These are phyloP conservation scores for Exophiala dermatitidis DNA, from an alignment of 2,329 filamentous ascomycete genomes.

Conservation along the genomic window DNA sequence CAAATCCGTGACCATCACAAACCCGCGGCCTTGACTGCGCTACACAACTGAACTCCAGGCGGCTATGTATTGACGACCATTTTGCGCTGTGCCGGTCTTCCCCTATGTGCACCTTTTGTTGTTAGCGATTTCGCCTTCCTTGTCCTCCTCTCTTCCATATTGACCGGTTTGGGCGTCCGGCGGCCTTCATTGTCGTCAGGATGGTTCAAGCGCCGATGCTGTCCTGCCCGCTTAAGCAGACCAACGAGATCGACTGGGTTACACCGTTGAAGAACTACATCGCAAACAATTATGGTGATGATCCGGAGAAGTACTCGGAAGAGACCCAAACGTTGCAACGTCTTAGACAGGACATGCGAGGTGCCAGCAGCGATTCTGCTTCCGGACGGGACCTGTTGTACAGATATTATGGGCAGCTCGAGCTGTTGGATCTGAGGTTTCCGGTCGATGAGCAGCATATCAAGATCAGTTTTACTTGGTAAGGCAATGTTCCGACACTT, in stretches of 20 bases:
- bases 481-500: conserved; percentile 24
- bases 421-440: conserved; percentile 87
- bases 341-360: conserved; percentile 94
- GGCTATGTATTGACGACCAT: background rate
- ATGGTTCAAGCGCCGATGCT: conserved; percentile 93
- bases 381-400: conserved; percentile 89
- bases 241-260: conserved; percentile 98
- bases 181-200: conserved; percentile 24
- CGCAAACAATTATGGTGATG: conserved; percentile 86
- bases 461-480: conserved; percentile 98
- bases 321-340: conserved; percentile 93
- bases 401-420: conserved; percentile 94
- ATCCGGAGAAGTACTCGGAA: conserved; percentile 89
- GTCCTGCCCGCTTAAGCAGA: conserved; percentile 82
- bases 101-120: background rate
- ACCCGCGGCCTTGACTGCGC: background rate
- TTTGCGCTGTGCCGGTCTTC: background rate
- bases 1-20: background rate
- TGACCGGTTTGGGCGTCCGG: background rate
- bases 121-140: background rate
- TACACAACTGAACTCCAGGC: background rate
- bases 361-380: conserved; percentile 92
- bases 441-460: conserved; percentile 98
- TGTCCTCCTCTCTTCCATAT: background rate
- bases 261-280: conserved; percentile 89